These are phyloP conservation scores for Flaveria linearis DNA, from an alignment of 129 eudicot genomes.

Conservation along the genomic window DNA sequence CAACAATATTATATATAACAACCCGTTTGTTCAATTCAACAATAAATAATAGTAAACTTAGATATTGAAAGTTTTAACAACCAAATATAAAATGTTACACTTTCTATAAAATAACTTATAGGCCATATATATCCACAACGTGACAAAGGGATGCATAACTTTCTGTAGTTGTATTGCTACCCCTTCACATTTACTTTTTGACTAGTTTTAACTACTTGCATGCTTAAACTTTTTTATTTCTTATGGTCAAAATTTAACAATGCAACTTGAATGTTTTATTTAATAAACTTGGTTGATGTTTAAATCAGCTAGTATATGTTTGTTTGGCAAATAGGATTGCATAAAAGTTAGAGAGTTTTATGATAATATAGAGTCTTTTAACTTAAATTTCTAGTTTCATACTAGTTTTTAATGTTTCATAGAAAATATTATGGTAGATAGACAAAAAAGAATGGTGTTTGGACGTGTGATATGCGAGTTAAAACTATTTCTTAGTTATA, in stretches of 20 bases:
- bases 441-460: neutral
- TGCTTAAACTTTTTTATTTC: neutral
- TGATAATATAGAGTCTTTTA: too few relatives aligned
- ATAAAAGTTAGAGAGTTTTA: too few relatives aligned
- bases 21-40: neutral
- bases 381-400: too few relatives aligned
- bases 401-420: too few relatives aligned
- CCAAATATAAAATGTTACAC: neutral
- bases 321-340: too few relatives aligned
- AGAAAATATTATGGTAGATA: neutral
- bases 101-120: neutral
- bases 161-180: conserved; percentile 3
- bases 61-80: neutral
- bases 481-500: too few relatives aligned
- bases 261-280: neutral
- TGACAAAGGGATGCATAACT: neutral
- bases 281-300: neutral
- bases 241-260: neutral
- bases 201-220: neutral
- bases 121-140: neutral
- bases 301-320: neutral
- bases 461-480: neutral
- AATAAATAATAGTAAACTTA: neutral
- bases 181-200: conserved; percentile 12
- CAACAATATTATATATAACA: neutral